Base-by-base conservation (phyloP, 1,284 basidiomycete species). In the Ceratobasidium sp. region DNA sequence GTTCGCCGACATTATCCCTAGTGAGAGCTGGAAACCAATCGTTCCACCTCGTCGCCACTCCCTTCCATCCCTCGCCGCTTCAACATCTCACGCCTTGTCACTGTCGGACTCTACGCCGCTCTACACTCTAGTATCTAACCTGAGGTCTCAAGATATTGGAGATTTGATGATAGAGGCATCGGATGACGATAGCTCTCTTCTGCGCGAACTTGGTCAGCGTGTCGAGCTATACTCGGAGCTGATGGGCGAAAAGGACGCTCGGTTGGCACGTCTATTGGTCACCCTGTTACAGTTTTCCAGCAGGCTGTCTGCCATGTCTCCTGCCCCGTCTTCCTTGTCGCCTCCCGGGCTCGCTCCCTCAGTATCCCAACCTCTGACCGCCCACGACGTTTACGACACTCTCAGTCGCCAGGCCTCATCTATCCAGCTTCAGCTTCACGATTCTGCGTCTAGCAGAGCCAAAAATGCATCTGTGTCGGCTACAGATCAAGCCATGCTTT, bases 341-440 rank as follows among this genome's bases (percentile, higher is more conserved):
- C 76, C 11, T 31, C 77, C 33, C 29, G 59, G 69, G n/a, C 36
- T 54, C n/a, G 41, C 59, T 48, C 31, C 57, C 29, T 56, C 54
- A 7, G 33, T 51, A 2, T 74, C 72, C 17, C 63, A 57, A 36
- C 47, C 45, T 19, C 48, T 65, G n/a, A 47, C 72, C 45, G 44
- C 24, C 9, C 6, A 63, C 11, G 77, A 90, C 75, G 82, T 89
- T 0, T 89, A 91, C 75, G 86, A 87, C 74, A 86, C 86, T 1
- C 87, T 95, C 53, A 88, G 88, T 57, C 88, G 89, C 9, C 91
- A 93, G 74, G 84, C 94, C 24, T 89, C 87, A 77, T 90, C 90
- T 75, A 82, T 94, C 29, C 91, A 91, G 79, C 79, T 88, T 14
- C 87, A 89, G 76, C 85, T 86, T 81, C 22, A 79, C 81, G 44